Evolutionary conservation across 2,329 filamentous ascomycete genomes (phyloP).

Genomic region (Arthrocladium fulminans): DNA sequence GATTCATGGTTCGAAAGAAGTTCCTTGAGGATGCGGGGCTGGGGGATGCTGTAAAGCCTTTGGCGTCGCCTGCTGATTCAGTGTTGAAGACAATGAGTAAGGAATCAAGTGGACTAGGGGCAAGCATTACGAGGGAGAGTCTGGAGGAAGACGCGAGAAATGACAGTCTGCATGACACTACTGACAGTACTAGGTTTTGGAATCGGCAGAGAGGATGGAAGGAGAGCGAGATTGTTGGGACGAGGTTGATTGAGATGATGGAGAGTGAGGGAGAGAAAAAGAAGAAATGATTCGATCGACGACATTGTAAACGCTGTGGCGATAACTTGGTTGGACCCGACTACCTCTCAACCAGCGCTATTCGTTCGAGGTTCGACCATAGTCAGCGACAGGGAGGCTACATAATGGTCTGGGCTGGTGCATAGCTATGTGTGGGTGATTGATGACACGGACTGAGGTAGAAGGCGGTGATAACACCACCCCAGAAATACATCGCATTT

Average conservation of each 20-base stretch:
- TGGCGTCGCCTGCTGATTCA: slow-evolving; percentile 55
- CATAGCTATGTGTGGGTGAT: no score
- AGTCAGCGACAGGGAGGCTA: no score
- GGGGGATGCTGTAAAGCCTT: slow-evolving; percentile 40
- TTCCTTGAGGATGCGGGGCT: slow-evolving; percentile 59
- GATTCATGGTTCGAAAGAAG: slow-evolving; percentile 69
- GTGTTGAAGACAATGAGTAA: slow-evolving; percentile 50
- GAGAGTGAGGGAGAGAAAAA: slow-evolving; percentile 11
- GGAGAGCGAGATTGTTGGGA: slow-evolving; percentile 33
- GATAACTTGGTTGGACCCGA: no score
- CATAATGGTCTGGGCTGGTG: no score
- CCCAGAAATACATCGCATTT: no score
- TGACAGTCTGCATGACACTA: slow-evolving; percentile 25
- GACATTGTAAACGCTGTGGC: background rate
- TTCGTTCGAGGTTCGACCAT: no score
- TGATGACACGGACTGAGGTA: no score
- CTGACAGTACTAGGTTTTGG: slow-evolving; percentile 35
- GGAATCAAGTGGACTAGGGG: slow-evolving; percentile 5
- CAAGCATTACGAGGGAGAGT: slow-evolving; percentile 28
- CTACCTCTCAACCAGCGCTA: no score
- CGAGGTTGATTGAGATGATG: slow-evolving; percentile 31
- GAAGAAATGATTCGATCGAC: slow-evolving; percentile 10
- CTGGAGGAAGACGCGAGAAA: slow-evolving; percentile 37
- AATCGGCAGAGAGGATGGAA: slow-evolving; percentile 36
- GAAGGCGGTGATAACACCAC: no score